These are phyloP conservation scores for Neurospora sp. DNA, from an alignment of 495 filamentous ascomycete species.

Conservation along the genomic window DNA sequence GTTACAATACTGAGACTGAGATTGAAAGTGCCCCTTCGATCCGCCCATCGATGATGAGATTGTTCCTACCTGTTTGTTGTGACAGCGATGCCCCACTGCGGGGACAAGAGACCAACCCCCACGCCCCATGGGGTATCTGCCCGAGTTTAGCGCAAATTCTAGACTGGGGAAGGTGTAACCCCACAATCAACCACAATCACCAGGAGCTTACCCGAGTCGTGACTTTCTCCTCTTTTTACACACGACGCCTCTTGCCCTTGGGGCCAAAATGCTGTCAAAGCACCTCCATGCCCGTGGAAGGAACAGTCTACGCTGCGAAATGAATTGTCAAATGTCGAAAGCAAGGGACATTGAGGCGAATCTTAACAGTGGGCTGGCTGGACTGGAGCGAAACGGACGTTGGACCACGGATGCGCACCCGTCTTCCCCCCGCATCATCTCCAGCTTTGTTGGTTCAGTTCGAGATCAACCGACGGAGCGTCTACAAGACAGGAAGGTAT, in stretches of 20 bases:
- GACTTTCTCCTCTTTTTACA: neutral
- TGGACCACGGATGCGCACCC: neutral
- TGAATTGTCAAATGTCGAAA: neutral
- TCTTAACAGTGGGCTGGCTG: neutral
- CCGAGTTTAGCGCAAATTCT: constrained; percentile 3
- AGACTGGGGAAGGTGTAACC: constrained; percentile 10
- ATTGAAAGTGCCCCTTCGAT: neutral
- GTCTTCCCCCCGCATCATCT: neutral
- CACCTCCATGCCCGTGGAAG: neutral
- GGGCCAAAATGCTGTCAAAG: neutral
- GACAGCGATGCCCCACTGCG: neutral
- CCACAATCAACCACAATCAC: constrained; percentile 11
- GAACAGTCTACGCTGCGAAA: neutral
- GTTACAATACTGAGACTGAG: neutral
- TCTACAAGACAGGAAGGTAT: neutral
- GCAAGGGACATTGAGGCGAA: neutral
- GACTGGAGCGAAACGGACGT: neutral
- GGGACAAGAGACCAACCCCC: constrained; percentile 11
- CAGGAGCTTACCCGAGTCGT: neutral
- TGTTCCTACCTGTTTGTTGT: neutral
- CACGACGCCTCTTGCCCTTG: neutral
- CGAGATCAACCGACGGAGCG: neutral
- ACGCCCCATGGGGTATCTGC: constrained; percentile 24
- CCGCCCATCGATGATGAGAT: neutral
- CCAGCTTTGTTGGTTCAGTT: neutral